Base-by-base conservation (phyloP, 2,329 filamentous ascomycete genomes). In the Phialophora expanda region DNA sequence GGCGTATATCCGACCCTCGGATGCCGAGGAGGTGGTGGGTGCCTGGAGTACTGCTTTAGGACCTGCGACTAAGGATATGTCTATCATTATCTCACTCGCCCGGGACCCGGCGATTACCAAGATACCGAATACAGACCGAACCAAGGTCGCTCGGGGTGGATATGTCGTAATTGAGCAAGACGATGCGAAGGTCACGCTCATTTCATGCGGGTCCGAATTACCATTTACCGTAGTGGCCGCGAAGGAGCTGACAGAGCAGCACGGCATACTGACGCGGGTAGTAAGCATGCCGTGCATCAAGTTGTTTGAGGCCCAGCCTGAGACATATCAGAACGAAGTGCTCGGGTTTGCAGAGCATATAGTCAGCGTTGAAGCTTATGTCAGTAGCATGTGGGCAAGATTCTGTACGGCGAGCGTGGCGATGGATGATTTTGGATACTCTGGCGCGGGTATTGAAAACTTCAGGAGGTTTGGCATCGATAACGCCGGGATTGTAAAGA, bases 21-120 rank as follows among this genome's bases (percentile, higher is more conserved):
- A 87, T 70, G 80, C 77, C 38, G 84, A 88, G 71, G 86, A 88
- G 74, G 80, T 79, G 0, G 81, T 81, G 1, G 85, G 85, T 20
- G 86, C 85, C 3, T 87, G 81, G 75, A 80, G 79, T 46, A 72
- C 78, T 4, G 84, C 84, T 7, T 73, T 86, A 22, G 72, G 72
- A n/a, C 72, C 75, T 14, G 53, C 53, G 17, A 56, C 53, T 17
- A 74, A 73, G 58, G 60, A 76, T 20, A 70, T 71, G 5, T 75
- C 77, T 4, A 72, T 72, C 22, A 76, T 78, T 70, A 77, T 80
- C 62, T 76, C 78, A 32, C 66, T 78, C 14, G 78, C 50, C 44
- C 41, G 64, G 24, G 60, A 57, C 30, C 60, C 51, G 14, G 59
- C 55, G 34, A 5, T 24, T 20, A 28, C 30, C 7, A 9, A 2